These are phyloP conservation scores for Fusarium sp. DNA, from an alignment of 2,329 filamentous ascomycete species.

Conservation along the genomic window DNA sequence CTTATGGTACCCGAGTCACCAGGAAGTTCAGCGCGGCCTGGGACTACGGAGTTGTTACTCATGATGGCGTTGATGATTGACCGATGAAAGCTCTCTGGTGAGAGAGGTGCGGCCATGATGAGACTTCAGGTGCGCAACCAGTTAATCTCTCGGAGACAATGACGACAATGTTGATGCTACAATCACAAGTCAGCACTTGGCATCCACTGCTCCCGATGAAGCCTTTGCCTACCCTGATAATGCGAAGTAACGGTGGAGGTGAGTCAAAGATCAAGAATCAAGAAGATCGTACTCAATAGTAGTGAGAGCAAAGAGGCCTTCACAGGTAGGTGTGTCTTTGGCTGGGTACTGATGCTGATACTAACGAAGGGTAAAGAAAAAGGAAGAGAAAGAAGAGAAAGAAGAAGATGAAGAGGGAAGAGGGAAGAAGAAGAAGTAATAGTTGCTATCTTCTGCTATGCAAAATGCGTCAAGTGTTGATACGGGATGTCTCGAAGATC, in stretches of 20 bases:
- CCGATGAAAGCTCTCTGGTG: conserved; percentile 24
- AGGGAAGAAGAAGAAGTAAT: background rate
- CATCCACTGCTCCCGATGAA: background rate
- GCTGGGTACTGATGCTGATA: background rate
- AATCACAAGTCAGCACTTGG: background rate
- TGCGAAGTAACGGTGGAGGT: background rate
- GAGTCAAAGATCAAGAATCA: conserved; percentile 3
- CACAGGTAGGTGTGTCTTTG: background rate
- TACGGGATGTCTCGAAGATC: background rate
- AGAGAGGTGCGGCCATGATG: conserved; percentile 18
- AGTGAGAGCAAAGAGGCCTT: background rate
- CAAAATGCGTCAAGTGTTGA: background rate
- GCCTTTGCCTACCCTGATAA: background rate
- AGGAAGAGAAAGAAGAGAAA: background rate
- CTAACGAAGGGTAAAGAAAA: background rate
- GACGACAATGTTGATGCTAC: background rate
- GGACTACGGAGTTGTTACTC: background rate
- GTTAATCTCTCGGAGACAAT: background rate
- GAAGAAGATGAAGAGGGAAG: too few species aligned
- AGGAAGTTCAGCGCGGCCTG: conserved; percentile 6
- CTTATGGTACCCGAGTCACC: background rate
- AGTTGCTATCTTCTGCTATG: background rate
- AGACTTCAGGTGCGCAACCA: background rate
- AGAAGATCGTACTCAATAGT: background rate
- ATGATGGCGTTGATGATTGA: conserved; percentile 15